Conservation (phyloP, 2,329 filamentous ascomycete genomes). For the Lasiodiplodia sp. region DNA sequence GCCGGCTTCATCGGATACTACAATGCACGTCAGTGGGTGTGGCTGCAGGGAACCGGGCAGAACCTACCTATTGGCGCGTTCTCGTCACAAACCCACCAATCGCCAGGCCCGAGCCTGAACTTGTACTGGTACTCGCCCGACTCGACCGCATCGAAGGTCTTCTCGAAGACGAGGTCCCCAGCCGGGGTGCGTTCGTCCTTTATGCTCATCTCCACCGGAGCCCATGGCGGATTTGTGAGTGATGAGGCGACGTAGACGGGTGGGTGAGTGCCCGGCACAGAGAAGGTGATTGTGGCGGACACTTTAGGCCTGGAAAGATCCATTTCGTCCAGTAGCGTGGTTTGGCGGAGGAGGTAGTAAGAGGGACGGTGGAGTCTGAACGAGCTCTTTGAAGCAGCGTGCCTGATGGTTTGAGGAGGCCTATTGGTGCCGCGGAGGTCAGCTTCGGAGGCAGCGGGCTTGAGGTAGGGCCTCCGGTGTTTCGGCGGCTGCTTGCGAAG, state of each 20-base stretch:
- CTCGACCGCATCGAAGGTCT: slow-evolving; percentile 61
- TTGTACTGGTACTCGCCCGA: slow-evolving; percentile 76
- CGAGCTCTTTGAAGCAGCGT: slow-evolving; percentile 8
- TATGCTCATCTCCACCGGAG: slow-evolving; percentile 68
- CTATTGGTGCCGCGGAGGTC: slow-evolving; percentile 18
- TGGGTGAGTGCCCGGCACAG: slow-evolving; percentile 65
- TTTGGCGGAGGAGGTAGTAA: slow-evolving; percentile 12
- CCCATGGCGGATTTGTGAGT: slow-evolving; percentile 73
- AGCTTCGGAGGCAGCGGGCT: slow-evolving; percentile 27
- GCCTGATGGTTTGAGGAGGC: slow-evolving; percentile 25
- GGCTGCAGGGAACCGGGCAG: background rate
- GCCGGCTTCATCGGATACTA: slow-evolving; percentile 60
- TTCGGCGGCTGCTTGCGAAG: slow-evolving; percentile 14
- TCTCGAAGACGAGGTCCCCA: slow-evolving; percentile 65
- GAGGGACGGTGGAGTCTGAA: slow-evolving; percentile 27
- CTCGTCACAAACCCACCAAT: slow-evolving; percentile 76
- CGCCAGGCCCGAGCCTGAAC: slow-evolving; percentile 70
- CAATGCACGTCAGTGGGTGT: slow-evolving; percentile 34
- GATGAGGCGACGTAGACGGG: slow-evolving; percentile 76
- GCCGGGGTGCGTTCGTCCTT: slow-evolving; percentile 55
- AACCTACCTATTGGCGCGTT: slow-evolving; percentile 63
- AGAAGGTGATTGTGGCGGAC: slow-evolving; percentile 66
- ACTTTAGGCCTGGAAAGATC: slow-evolving; percentile 28
- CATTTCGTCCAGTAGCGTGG: slow-evolving; percentile 6
- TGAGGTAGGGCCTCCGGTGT: slow-evolving; percentile 10